Evolutionary conservation across 768 basidiomycete genomes (phyloP).

Genomic region (Mycena albidolilacea): DNA sequence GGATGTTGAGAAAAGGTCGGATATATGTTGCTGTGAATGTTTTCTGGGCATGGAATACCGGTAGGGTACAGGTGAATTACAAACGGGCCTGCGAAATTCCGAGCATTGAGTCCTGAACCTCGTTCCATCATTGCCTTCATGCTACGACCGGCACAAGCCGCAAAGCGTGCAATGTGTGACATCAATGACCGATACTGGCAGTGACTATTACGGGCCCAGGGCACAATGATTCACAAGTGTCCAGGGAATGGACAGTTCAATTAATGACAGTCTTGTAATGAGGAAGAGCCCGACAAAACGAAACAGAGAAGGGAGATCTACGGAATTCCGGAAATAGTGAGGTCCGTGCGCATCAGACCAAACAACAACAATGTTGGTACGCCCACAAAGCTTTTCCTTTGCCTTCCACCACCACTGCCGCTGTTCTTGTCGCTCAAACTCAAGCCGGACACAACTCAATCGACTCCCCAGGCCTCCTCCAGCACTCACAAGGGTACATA

Average conservation of each 20-base stretch:
- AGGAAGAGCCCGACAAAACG: not conserved
- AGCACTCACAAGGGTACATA: too few species aligned
- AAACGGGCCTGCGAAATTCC: not conserved
- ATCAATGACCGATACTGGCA: not conserved
- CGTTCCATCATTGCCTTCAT: not conserved
- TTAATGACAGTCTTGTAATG: not conserved
- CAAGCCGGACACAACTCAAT: too few species aligned
- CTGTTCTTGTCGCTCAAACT: too few species aligned
- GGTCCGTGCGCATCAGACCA: not conserved
- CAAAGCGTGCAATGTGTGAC: not conserved
- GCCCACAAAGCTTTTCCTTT: not conserved
- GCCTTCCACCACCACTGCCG: too few species aligned
- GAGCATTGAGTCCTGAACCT: not conserved
- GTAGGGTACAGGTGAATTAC: not conserved
- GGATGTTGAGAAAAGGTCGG: not conserved
- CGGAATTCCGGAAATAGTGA: not conserved
- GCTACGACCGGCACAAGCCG: not conserved
- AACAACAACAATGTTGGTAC: not conserved
- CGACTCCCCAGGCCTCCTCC: too few species aligned
- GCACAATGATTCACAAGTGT: not conserved
- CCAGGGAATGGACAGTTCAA: not conserved
- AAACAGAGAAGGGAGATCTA: not conserved
- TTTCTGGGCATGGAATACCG: not conserved
- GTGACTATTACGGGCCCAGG: not conserved
- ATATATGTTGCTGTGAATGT: not conserved